Conservation (phyloP, 176 grass and related monocot genomes). For the Rhynchospora pubera region DNA sequence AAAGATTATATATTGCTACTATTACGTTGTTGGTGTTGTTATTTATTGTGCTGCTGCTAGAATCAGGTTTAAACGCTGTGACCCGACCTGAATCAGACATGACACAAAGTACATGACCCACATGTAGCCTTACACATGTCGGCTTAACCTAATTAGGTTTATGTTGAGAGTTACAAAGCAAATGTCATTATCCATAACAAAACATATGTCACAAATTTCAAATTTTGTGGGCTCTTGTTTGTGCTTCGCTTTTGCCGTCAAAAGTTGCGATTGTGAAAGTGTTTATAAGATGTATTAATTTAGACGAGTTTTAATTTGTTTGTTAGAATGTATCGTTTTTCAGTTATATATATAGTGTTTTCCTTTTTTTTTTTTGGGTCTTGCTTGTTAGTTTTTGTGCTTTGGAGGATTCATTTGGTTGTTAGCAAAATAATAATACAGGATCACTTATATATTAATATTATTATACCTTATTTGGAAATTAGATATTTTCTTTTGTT, state of each 20-base stretch:
- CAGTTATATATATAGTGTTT: background rate
- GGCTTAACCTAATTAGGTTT: background rate
- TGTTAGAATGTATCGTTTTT: background rate
- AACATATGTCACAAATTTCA: background rate
- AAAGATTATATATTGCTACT: background rate
- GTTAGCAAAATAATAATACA: background rate
- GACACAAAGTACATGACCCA: background rate
- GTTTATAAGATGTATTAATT: background rate
- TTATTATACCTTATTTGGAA: background rate
- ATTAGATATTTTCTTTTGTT: background rate
- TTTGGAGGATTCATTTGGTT: background rate
- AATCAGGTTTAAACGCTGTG: background rate
- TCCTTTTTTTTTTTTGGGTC: background rate
- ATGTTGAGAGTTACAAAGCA: background rate
- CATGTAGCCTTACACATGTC: constrained; percentile 8
- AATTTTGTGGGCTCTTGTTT: constrained; percentile 5
- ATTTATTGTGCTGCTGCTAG: background rate
- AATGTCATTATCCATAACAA: constrained; percentile 10
- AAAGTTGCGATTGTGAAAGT: background rate
- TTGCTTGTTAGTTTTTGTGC: background rate
- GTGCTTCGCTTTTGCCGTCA: constrained; percentile 9
- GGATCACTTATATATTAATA: background rate
- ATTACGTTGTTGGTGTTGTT: background rate
- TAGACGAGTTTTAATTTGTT: background rate
- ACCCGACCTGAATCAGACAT: constrained; percentile 2